These are phyloP conservation scores for Dalbergia cultrata DNA, from an alignment of 306 rosid genomes.

Conservation along the genomic window DNA sequence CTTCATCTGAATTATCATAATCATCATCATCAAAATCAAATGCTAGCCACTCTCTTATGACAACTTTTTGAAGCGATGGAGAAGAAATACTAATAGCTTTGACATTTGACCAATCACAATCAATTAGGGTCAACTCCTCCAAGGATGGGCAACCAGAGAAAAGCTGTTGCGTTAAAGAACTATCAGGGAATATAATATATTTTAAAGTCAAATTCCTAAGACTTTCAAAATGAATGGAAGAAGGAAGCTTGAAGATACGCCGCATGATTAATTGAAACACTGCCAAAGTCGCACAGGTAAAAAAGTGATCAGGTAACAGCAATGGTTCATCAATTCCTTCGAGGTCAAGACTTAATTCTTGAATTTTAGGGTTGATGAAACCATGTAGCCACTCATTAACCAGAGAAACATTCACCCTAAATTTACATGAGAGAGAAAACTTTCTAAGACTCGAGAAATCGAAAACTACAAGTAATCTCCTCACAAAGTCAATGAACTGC, in stretches of 20 bases:
- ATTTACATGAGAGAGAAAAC: background rate
- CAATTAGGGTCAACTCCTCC: background rate
- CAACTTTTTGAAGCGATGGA: background rate
- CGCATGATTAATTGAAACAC: background rate
- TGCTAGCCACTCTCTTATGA: background rate
- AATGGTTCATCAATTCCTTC: background rate
- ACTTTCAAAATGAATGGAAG: background rate
- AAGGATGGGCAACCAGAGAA: constrained; percentile 8
- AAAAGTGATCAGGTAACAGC: background rate
- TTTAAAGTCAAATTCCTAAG: background rate
- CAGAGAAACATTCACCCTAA: background rate
- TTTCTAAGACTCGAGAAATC: background rate
- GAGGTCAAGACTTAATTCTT: background rate
- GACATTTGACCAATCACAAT: constrained; percentile 7
- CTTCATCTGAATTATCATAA: background rate
- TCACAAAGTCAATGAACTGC: background rate
- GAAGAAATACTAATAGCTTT: background rate
- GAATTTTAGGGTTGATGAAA: constrained; percentile 14
- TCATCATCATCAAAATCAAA: background rate
- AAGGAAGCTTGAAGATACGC: background rate
- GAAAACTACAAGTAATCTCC: background rate
- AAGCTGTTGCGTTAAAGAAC: background rate
- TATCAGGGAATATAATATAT: background rate
- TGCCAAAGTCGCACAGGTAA: background rate
- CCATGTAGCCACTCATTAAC: constrained; percentile 6